A percentile compares a stretch with the other conserved stretches of the same genome.
Evolutionary conservation across 192 early-diverging fungal genomes (phyloP).

Genomic region (Coemansia sp.): DNA sequence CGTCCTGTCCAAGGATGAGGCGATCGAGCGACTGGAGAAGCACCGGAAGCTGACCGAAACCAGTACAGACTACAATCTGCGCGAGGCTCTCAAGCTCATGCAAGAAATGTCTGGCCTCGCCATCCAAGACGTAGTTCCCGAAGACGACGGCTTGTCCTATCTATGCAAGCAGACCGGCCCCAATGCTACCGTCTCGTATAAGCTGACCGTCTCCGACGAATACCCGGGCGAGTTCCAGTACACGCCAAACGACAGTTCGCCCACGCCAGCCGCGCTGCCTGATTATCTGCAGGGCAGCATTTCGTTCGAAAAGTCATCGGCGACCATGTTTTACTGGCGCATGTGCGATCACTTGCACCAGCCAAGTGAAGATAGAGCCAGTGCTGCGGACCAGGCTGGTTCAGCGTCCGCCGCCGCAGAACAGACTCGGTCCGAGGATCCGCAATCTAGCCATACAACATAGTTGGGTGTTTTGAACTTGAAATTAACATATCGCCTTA

Average conservation of each 20-base stretch:
- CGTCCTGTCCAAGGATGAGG: constrained; percentile 44
- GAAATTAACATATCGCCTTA: neutral
- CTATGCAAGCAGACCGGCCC: constrained; percentile 44
- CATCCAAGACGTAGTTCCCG: constrained; percentile 47
- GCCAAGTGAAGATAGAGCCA: neutral
- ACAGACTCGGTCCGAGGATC: neutral
- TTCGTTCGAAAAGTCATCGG: constrained; percentile 42
- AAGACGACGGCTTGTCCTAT: constrained; percentile 54
- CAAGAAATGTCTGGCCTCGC: constrained; percentile 46
- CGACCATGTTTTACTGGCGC: constrained; percentile 57
- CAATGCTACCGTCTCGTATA: constrained; percentile 24
- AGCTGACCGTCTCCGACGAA: constrained; percentile 52
- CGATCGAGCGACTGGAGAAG: constrained; percentile 46
- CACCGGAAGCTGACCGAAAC: constrained; percentile 49
- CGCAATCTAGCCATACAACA: neutral
- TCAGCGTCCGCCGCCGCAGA: neutral
- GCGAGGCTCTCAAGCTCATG: constrained; percentile 41
- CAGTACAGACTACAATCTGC: constrained; percentile 52
- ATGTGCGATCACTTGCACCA: constrained; percentile 50
- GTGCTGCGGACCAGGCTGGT: neutral
- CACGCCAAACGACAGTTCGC: constrained; percentile 30
- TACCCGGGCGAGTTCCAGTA: constrained; percentile 53
- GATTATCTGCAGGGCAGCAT: constrained; percentile 48
- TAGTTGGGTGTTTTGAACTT: neutral
- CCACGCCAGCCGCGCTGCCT: constrained; percentile 31